These are phyloP conservation scores for Priceomyces medius DNA, from an alignment of 805 yeast genomes.

Conservation along the genomic window DNA sequence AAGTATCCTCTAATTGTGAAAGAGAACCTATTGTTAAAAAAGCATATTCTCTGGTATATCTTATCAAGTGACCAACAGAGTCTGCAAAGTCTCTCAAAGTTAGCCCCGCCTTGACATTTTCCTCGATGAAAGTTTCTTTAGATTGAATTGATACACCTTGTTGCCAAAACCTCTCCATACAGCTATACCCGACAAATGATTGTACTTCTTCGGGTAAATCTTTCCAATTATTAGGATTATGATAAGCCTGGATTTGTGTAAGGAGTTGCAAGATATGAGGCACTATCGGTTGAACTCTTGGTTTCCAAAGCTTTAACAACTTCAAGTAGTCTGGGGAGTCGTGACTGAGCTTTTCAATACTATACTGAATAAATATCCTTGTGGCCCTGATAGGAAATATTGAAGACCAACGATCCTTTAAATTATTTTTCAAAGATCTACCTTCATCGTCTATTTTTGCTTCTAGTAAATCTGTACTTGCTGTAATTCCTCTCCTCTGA, in stretches of 20 bases:
- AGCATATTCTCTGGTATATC: conserved; percentile 96
- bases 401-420: conserved; percentile 90
- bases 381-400: conserved; percentile 96
- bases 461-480: conserved; percentile 68
- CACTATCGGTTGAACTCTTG: conserved; percentile 85
- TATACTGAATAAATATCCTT: conserved; percentile 89
- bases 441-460: conserved; percentile 93
- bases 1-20: conserved; percentile 82
- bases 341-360: conserved; percentile 86
- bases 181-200: conserved; percentile 83
- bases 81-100: conserved; percentile 96
- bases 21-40: conserved; percentile 86
- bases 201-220: conserved; percentile 87
- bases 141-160: conserved; percentile 95
- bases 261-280: conserved; percentile 87
- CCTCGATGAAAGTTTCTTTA: conserved; percentile 90
- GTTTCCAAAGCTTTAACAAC: conserved; percentile 81
- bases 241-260: conserved; percentile 90
- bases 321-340: conserved; percentile 70
- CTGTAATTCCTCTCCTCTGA: conserved; percentile 74
- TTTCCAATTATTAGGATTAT: conserved; percentile 89
- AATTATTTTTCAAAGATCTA: conserved; percentile 63
- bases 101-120: conserved; percentile 88
- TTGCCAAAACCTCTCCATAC: conserved; percentile 97
- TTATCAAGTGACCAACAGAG: conserved; percentile 90